phyloP scores from a whole-genome alignment of 2,329 filamentous ascomycete species.

The Emmonsiellopsis sp. region DNA sequence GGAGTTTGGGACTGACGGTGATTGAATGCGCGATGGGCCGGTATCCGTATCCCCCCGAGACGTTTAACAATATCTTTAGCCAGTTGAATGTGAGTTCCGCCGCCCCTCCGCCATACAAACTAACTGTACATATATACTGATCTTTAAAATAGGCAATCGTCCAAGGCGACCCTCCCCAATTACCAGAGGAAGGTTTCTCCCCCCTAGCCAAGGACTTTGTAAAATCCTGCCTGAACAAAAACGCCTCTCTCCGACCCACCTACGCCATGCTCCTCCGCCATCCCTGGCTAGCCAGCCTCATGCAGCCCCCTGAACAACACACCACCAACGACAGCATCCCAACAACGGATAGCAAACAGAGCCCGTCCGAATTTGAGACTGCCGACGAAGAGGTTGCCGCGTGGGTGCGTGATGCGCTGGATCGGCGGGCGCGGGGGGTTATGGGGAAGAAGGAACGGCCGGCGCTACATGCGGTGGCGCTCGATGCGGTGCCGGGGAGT shows the following conservation, averaged over 20 bases:
- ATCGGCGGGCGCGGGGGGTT: constrained; percentile 53
- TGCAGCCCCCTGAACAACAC: constrained; percentile 53
- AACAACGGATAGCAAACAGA: constrained; percentile 22
- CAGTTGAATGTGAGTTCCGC: constrained; percentile 74
- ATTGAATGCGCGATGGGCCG: constrained; percentile 92
- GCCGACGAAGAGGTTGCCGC: constrained; percentile 74
- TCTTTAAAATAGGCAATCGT: constrained; percentile 69
- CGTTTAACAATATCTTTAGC: constrained; percentile 96
- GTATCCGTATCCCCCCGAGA: constrained; percentile 95
- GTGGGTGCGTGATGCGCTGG: constrained; percentile 70
- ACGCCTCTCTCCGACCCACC: constrained; percentile 82
- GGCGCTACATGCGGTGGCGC: constrained; percentile 75
- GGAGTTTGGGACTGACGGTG: constrained; percentile 87
- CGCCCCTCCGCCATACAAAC: constrained; percentile 6
- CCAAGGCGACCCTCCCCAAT: constrained; percentile 84
- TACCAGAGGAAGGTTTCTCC: constrained; percentile 72
- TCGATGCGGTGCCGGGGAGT: constrained; percentile 56
- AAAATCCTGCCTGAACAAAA: constrained; percentile 80
- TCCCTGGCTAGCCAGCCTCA: constrained; percentile 70
- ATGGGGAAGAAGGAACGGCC: constrained; percentile 55
- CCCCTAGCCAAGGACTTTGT: constrained; percentile 79
- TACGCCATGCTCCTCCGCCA: constrained; percentile 86
- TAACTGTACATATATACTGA: constrained; percentile 6
- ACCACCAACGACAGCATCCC: constrained; percentile 26
- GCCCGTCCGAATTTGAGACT: constrained; percentile 33